Base-by-base conservation (phyloP, 2,329 filamentous ascomycete genomes). In the Fusarium concolor region DNA sequence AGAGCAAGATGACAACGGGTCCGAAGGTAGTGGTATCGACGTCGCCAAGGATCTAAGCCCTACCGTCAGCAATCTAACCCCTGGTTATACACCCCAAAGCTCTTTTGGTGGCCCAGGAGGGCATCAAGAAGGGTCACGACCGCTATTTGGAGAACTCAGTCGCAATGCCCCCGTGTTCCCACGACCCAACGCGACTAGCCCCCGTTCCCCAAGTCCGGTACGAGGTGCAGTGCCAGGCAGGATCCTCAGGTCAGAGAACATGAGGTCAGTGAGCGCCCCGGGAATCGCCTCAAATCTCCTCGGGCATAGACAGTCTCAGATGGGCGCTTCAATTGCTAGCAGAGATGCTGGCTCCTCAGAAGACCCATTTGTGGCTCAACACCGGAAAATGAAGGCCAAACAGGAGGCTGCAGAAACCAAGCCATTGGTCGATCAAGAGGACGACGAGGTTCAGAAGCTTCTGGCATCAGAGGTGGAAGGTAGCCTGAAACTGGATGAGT, bases 181-280 rank as follows among this genome's bases (percentile, higher is more conserved):
- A 11, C 86, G 85, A 33, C 81, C 86, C 24, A 83, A 77, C 33
- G 81, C 80, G 20, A 80, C 82, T n/a, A 90, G 87, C 67, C 90
- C 91, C 45, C 87, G 90, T 35, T 93, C 91, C 11, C 91, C 92
- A 2, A 94, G 91, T 67, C 91, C 92, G 2, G 80, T 92, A 26
- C 87, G 90, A 33, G 82, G 84, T 52, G 84, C 86, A 39, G 78
- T 88, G 29, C 87, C 88, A 31, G 77, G 80, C 61, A 82, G 84
- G 70, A 71, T 85, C 28, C 71, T 83, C 8, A 78, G 83, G 53
- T 79, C 82, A 22, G 87, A 89, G 29, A 77, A 81, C 3, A 79
- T 81, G 14, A 83, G 88, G 51, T 89, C 88, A 2, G 85, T 89
- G 38, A 89, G 87, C 73, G 86, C 87, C 2, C 87, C 88, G 4